Conservation (phyloP, 257 asterid genomes). For the Solanum arcanum region DNA sequence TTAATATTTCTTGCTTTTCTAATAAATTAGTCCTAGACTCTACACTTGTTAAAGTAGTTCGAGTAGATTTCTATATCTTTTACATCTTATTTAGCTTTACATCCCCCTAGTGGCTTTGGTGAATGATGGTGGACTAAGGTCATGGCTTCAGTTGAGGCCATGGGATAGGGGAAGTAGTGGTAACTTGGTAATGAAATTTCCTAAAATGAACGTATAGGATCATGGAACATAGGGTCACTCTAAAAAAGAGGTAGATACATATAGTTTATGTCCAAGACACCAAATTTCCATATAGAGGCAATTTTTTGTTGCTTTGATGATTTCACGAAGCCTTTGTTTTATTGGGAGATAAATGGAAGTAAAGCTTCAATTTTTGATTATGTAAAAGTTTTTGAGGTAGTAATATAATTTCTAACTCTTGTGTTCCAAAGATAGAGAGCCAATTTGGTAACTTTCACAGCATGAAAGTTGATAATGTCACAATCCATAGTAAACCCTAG, state of each 20-base stretch:
- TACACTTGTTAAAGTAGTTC: neutral
- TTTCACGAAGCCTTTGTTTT: neutral
- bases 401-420: neutral
- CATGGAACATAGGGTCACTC: neutral
- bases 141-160: neutral
- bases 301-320: neutral
- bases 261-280: neutral
- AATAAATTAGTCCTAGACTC: neutral
- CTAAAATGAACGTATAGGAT: neutral
- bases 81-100: neutral
- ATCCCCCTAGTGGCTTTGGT: neutral
- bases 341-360: neutral
- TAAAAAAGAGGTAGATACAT: neutral
- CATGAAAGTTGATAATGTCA: neutral
- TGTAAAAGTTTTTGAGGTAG: neutral
- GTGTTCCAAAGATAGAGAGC: neutral
- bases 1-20: neutral
- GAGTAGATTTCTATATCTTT: neutral
- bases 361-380: no score
- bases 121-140: neutral
- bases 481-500: neutral
- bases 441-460: neutral
- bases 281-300: neutral
- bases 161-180: neutral
- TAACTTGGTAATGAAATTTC: neutral